These are phyloP conservation scores for Laburnicola sp. DNA, from an alignment of 2,329 filamentous ascomycete species.

Conservation along the genomic window DNA sequence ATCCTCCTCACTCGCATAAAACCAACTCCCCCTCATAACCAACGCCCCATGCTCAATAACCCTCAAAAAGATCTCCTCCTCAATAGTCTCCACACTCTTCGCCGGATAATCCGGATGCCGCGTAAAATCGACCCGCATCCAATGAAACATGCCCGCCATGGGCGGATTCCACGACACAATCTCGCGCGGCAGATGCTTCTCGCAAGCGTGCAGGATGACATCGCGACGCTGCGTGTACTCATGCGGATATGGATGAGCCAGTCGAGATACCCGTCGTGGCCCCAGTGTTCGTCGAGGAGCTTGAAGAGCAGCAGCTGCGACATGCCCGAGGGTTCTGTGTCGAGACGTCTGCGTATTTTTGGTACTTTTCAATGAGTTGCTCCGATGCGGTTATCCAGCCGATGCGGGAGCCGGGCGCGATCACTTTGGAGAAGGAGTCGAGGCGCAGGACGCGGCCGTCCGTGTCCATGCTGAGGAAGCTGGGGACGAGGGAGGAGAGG, in stretches of 20 bases:
- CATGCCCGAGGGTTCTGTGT: constrained; percentile 82
- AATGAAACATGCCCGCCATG: constrained; percentile 92
- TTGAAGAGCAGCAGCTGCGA: constrained; percentile 85
- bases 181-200: constrained; percentile 71
- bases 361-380: constrained; percentile 80
- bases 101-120: constrained; percentile 64
- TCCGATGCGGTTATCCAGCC: constrained; percentile 90
- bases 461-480: constrained; percentile 75
- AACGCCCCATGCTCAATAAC: constrained; percentile 78
- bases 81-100: constrained; percentile 63
- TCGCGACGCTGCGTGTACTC: constrained; percentile 81
- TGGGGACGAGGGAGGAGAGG: constrained; percentile 71
- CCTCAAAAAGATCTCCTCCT: constrained; percentile 82
- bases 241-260: constrained; percentile 84
- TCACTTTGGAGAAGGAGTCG: constrained; percentile 91
- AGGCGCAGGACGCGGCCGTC: constrained; percentile 88
- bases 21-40: constrained; percentile 86
- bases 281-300: constrained; percentile 91
- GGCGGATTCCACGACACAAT: constrained; percentile 80
- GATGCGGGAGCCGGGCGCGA: constrained; percentile 77
- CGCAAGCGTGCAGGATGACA: constrained; percentile 76
- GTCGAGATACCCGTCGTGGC: constrained; percentile 82
- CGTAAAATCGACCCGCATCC: constrained; percentile 69
- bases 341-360: constrained; percentile 78
- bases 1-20: constrained; percentile 71